phyloP scores from a whole-genome alignment of 257 asterid species.

The Scutellaria galericulata region DNA sequence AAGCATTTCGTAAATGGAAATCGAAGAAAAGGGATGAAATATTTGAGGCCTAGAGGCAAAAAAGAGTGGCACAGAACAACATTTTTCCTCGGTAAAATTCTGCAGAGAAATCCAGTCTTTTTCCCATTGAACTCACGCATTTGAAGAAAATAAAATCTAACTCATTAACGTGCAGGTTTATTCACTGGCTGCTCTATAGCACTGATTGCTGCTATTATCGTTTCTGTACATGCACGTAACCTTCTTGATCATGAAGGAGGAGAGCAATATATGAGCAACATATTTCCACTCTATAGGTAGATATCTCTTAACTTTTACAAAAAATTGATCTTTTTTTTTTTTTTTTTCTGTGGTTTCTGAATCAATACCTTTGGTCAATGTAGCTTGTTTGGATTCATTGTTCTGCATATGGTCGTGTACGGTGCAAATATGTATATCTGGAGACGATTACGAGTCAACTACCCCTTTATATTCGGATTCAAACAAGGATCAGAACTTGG shows the following conservation, averaged over 20 bases:
- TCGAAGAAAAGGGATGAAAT: constrained; percentile 62
- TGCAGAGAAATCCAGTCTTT: neutral
- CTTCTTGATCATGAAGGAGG: constrained; percentile 54
- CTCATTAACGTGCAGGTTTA: constrained; percentile 52
- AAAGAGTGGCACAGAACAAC: constrained; percentile 62
- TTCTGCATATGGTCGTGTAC: constrained; percentile 75
- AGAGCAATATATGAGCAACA: constrained; percentile 63
- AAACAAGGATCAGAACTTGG: constrained; percentile 69
- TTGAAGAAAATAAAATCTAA: neutral
- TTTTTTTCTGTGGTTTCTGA: neutral
- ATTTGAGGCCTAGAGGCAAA: constrained; percentile 53
- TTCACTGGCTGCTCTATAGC: constrained; percentile 76
- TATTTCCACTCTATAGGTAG: constrained; percentile 92
- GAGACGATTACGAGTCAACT: constrained; percentile 70
- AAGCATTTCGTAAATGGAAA: constrained; percentile 74
- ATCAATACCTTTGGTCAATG: constrained; percentile 9
- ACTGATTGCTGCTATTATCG: constrained; percentile 49
- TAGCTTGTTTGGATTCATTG: constrained; percentile 67
- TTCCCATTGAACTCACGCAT: neutral
- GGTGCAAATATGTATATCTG: constrained; percentile 64
- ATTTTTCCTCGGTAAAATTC: constrained; percentile 58
- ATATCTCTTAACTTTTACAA: constrained; percentile 26
- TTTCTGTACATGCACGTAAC: constrained; percentile 51
- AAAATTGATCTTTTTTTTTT: neutral
- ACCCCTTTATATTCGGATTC: constrained; percentile 73